Evolutionary conservation across 2,329 filamentous ascomycete species (phyloP).

Genomic region (Microsporum ferrugineum): DNA sequence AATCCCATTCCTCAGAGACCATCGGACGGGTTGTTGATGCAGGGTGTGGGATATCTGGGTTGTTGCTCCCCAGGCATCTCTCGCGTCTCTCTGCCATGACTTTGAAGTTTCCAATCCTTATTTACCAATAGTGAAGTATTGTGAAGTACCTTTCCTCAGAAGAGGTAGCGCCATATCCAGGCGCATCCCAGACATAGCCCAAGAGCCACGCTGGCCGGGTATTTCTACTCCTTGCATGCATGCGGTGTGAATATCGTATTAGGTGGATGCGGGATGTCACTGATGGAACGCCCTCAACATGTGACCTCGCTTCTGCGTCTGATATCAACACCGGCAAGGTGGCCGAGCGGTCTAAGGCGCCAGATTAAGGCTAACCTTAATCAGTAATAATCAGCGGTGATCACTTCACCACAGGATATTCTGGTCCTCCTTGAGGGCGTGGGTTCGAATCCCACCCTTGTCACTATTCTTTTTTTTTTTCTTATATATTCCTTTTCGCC

Average conservation of each 20-base stretch:
- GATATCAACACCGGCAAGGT: neutral
- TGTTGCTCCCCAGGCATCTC: conserved; percentile 11
- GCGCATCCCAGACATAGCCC: neutral
- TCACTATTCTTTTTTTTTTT: neutral
- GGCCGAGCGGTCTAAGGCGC: conserved; percentile 5
- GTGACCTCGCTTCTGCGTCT: neutral
- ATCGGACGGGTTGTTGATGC: conserved; percentile 12
- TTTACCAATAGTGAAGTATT: neutral
- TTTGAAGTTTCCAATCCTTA: neutral
- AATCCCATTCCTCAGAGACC: conserved; percentile 11
- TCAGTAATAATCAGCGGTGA: neutral
- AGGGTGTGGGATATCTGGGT: conserved; percentile 13
- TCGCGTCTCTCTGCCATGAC: neutral
- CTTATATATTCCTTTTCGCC: neutral
- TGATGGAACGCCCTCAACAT: neutral
- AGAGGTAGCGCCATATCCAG: neutral
- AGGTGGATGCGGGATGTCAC: too few relatives aligned
- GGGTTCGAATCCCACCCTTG: conserved; percentile 5
- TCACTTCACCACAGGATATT: neutral
- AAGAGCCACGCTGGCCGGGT: neutral
- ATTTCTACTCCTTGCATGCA: neutral
- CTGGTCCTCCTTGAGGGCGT: conserved; percentile 1
- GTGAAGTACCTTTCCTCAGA: neutral
- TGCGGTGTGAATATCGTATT: too few relatives aligned
- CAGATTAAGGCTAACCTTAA: conserved; percentile 1